Evolutionary conservation across 306 rosid species (phyloP).

Genomic region (Senna siamea): DNA sequence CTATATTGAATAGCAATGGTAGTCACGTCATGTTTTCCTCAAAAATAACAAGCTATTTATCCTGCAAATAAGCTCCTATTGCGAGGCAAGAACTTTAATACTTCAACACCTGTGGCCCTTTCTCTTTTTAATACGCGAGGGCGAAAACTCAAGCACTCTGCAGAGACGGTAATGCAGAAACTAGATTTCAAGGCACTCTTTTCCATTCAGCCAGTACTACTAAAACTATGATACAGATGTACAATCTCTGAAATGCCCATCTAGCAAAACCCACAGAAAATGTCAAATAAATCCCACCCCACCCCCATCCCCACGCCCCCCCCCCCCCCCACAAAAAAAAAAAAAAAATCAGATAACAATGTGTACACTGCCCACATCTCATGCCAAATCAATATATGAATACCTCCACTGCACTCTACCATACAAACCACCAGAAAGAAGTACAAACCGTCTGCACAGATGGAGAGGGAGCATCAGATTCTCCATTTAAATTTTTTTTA

Average conservation of each 20-base stretch:
- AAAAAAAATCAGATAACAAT: slow-evolving; percentile 50
- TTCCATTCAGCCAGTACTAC: slow-evolving; percentile 55
- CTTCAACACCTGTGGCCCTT: slow-evolving; percentile 31
- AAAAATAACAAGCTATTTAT: not conserved
- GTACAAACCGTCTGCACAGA: slow-evolving; percentile 42
- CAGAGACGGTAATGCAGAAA: slow-evolving; percentile 33
- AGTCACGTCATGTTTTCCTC: slow-evolving; percentile 13
- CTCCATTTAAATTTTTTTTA: not conserved
- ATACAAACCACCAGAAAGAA: slow-evolving; percentile 50
- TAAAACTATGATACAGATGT: slow-evolving; percentile 58
- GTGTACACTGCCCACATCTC: slow-evolving; percentile 46
- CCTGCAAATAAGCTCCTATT: not conserved
- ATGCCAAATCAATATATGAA: slow-evolving; percentile 50
- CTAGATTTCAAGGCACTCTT: slow-evolving; percentile 39
- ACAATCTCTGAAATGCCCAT: slow-evolving; percentile 53
- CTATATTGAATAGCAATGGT: not conserved
- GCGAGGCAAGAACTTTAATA: slow-evolving; percentile 27
- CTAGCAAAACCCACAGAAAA: slow-evolving; percentile 51
- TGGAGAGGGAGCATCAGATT: slow-evolving; percentile 36
- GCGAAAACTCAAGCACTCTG: slow-evolving; percentile 36
- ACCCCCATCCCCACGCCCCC: too few relatives aligned
- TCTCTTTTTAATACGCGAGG: slow-evolving; percentile 25
- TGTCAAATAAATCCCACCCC: slow-evolving; percentile 43
- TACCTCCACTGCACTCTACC: slow-evolving; percentile 52
- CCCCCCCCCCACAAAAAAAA: too few relatives aligned